Conservation (phyloP, 257 asterid genomes). For the Capsicum pubescens region DNA sequence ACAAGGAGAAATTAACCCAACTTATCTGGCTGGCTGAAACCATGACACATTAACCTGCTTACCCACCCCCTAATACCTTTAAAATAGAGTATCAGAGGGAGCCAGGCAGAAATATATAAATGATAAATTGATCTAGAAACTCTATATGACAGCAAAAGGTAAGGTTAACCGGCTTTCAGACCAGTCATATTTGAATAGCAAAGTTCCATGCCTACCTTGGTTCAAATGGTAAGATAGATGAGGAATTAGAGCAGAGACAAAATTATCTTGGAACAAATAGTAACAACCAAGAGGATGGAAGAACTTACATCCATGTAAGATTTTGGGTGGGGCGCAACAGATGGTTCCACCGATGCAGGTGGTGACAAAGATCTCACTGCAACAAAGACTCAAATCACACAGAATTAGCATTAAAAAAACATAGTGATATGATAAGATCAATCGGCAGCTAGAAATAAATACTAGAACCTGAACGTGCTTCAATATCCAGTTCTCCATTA, state of each 20-base stretch:
- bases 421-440: background rate
- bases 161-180: background rate
- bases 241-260: background rate
- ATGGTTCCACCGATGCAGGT: conserved; percentile 63
- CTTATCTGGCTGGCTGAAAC: background rate
- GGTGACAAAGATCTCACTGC: conserved; percentile 76
- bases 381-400: conserved; percentile 26
- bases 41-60: background rate
- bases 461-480: conserved; percentile 60
- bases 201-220: background rate
- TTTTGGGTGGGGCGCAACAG: conserved; percentile 74
- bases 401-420: background rate
- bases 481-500: conserved; percentile 70
- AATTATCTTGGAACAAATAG: background rate
- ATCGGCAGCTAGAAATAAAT: background rate
- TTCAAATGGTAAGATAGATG: background rate
- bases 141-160: background rate
- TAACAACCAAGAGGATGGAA: conserved; percentile 16
- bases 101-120: background rate
- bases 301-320: conserved; percentile 82
- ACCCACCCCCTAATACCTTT: background rate
- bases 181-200: background rate
- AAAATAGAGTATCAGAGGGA: background rate
- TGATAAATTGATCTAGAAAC: background rate
- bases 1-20: background rate